Evolutionary conservation across 2,329 filamentous ascomycete species (phyloP), one percentile per base, ranked within the genome.

Genomic region (Myriosclerotinia scirpicola): DNA sequence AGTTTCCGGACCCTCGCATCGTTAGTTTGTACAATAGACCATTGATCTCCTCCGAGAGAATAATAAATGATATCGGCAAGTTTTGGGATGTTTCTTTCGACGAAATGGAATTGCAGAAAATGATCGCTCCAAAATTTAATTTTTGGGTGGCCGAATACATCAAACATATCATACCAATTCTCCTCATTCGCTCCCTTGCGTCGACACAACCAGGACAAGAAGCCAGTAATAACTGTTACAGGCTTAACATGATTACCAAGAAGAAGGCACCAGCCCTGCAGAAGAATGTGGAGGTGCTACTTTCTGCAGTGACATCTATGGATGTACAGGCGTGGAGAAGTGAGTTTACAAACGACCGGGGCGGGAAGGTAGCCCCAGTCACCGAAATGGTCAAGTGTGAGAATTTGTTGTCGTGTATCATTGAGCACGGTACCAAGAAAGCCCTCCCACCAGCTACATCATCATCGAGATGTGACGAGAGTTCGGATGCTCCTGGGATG

Each of bases 331-430:
- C 46, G 20, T 62, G 46, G 59, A 54, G 34, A 42, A 36, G 20
- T 12, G n/a, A 62, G 4, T 36, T 59, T 22, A 59, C 42, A 5
- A 36, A 22, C 9, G 12, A 36, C 30, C 42, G 42, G 7, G 30
- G 4, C 5, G 30, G 20, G 20, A 36, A 48, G 3, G 14, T 59
- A 59, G 30, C 26, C 20, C 42, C 42, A 59, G 26, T 59, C 26
- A 46, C 42, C 30, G 56, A 59, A n/a, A 59, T 59, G 56, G 56
- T 48, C 42, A 36, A n/a, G 30, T 59, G 56, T 34, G 42, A 59
- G 56, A 30, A 36, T 48, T 22, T 59, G 7, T 15, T 59, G 56
- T 34, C 44, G 71, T 73, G 54, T 69, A 79, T 15, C 67, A 73
- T 62, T 73, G 75, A 48, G 14, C 56, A 59, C 30, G 56, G 56